A percentile compares a stretch with the other conserved stretches of the same genome.
phyloP scores from a whole-genome alignment of 352 stramenopile species.

The Pythium volutum region DNA sequence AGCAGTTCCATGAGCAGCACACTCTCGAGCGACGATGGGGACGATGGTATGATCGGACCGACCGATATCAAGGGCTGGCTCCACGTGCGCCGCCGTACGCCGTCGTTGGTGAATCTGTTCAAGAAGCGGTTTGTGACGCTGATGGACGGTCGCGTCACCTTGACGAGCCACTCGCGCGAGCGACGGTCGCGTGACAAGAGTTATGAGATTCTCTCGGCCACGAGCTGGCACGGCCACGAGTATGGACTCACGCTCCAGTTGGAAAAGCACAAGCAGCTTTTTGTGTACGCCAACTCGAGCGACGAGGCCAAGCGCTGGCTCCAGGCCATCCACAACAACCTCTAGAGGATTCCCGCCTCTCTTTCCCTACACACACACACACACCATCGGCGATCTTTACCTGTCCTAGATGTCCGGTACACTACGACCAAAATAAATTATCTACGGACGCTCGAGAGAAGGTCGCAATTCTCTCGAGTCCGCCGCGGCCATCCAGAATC shows the following conservation, averaged over 20 bases:
- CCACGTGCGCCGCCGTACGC: slow-evolving; percentile 28
- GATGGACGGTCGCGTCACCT: slow-evolving; percentile 38
- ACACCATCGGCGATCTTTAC: neutral
- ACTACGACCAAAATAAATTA: too few species aligned
- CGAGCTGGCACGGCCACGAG: slow-evolving; percentile 35
- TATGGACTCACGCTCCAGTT: slow-evolving; percentile 51
- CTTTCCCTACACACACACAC: neutral
- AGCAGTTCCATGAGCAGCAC: slow-evolving; percentile 36
- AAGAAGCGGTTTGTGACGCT: slow-evolving; percentile 60
- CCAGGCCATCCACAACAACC: slow-evolving; percentile 41
- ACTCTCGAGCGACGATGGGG: slow-evolving; percentile 34
- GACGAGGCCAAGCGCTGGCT: slow-evolving; percentile 52
- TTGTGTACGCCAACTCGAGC: slow-evolving; percentile 40
- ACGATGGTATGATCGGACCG: slow-evolving; percentile 28
- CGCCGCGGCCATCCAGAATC: too few species aligned
- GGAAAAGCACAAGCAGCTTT: slow-evolving; percentile 52
- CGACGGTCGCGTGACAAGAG: slow-evolving; percentile 36
- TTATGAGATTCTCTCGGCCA: slow-evolving; percentile 47
- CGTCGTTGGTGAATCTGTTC: slow-evolving; percentile 32
- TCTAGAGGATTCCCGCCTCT: neutral
- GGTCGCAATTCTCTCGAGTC: neutral
- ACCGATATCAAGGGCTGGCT: slow-evolving; percentile 49
- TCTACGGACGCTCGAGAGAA: slow-evolving; percentile 1
- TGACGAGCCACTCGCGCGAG: slow-evolving; percentile 33
- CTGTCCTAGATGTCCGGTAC: neutral